A percentile compares a stretch with the other conserved stretches of the same genome.
phyloP scores from a whole-genome alignment of 176 grass and related monocot species.

The Echinochloa phyllopogon region DNA sequence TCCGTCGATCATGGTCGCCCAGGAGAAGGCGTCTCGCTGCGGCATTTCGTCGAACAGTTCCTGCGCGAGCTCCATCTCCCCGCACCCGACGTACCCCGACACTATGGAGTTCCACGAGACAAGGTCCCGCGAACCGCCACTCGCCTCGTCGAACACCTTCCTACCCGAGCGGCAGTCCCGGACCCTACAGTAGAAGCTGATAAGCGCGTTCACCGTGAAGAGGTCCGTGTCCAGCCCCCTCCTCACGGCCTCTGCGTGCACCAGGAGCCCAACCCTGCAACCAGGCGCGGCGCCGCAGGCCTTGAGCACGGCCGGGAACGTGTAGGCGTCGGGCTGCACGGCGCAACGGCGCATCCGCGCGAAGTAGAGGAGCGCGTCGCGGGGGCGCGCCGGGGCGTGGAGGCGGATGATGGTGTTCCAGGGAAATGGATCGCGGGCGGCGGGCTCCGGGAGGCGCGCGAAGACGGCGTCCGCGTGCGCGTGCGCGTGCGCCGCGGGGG shows the following conservation, averaged over 20 bases:
- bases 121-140: constrained; percentile 42
- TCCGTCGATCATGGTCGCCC: constrained; percentile 63
- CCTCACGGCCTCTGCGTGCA: constrained; percentile 62
- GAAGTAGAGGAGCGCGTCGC: constrained; percentile 49
- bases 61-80: constrained; percentile 50
- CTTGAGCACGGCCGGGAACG: constrained; percentile 70
- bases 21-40: constrained; percentile 61
- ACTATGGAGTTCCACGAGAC: constrained; percentile 79
- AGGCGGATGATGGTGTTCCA: constrained; percentile 71
- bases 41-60: constrained; percentile 66
- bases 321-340: constrained; percentile 62
- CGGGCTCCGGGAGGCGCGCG: constrained; percentile 34
- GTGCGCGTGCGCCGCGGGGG: neutral
- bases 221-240: constrained; percentile 46
- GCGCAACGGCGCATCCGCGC: constrained; percentile 50
- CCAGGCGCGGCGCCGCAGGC: constrained; percentile 46
- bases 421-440: constrained; percentile 45
- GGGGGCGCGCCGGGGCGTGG: constrained; percentile 37
- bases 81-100: constrained; percentile 54
- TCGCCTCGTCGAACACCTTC: constrained; percentile 61
- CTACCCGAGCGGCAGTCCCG: constrained; percentile 48
- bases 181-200: constrained; percentile 62
- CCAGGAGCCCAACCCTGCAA: constrained; percentile 15
- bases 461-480: constrained; percentile 46
- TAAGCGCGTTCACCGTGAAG: constrained; percentile 60